A percentile compares a stretch with the other conserved stretches of the same genome.
phyloP scores from a whole-genome alignment of 2,329 filamentous ascomycete genomes.

The Emydomyces testavorans region DNA sequence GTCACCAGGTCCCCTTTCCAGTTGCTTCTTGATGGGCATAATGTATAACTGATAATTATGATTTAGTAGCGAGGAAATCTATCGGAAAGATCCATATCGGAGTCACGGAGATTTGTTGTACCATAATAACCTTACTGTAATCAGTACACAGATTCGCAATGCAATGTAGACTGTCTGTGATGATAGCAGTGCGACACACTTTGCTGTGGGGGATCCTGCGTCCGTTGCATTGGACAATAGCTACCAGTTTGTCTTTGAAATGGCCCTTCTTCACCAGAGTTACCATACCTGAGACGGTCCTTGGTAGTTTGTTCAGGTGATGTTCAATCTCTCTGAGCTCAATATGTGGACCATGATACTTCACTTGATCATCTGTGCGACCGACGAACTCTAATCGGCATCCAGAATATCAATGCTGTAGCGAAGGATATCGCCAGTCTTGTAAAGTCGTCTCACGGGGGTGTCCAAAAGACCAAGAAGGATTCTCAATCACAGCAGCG shows the following conservation, averaged over 20 bases:
- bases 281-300: neutral
- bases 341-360: constrained; percentile 48
- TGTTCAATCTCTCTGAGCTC: constrained; percentile 40
- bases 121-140: too few species aligned
- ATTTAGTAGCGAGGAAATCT: too few species aligned
- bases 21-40: too few species aligned
- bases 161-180: too few species aligned
- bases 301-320: neutral
- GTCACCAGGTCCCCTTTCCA: too few species aligned
- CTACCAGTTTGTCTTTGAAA: neutral
- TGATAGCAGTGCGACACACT: too few species aligned
- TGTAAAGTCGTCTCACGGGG: constrained; percentile 10
- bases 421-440: constrained; percentile 10
- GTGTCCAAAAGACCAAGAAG: neutral
- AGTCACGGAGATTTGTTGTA: too few species aligned
- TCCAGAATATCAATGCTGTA: neutral
- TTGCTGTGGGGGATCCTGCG: neutral
- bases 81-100: too few species aligned
- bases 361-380: constrained; percentile 49
- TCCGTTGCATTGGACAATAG: neutral
- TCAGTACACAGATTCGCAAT: too few species aligned
- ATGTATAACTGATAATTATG: too few species aligned
- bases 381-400: constrained; percentile 28
- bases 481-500: neutral
- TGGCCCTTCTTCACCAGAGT: neutral